Percentiles rank a stretch among this genome's conserved stretches.
Evolutionary conservation across 2,329 filamentous ascomycete species (phyloP).

Genomic region (Claviceps sorghi): DNA sequence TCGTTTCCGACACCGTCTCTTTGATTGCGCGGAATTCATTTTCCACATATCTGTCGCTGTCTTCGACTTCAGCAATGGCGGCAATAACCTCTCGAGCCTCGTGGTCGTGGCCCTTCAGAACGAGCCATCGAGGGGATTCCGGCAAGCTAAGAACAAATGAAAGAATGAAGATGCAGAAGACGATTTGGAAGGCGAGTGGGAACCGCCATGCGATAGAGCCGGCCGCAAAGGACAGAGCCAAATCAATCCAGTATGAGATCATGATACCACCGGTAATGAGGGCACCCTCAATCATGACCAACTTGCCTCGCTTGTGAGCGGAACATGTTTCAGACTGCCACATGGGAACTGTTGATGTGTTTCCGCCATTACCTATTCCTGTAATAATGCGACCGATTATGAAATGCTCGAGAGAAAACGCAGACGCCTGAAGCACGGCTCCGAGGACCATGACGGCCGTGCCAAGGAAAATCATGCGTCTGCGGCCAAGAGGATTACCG

Average conservation of each 20-base stretch:
- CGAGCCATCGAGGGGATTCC: constrained; percentile 36
- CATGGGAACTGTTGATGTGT: constrained; percentile 42
- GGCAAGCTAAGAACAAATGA: constrained; percentile 36
- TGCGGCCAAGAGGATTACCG: constrained; percentile 46
- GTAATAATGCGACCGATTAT: constrained; percentile 45
- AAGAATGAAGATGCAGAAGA: constrained; percentile 45
- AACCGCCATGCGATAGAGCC: constrained; percentile 38
- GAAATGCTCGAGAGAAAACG: constrained; percentile 38
- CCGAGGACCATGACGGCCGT: constrained; percentile 44
- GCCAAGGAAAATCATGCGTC: constrained; percentile 44
- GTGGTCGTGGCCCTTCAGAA: constrained; percentile 29
- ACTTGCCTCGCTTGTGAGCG: constrained; percentile 41
- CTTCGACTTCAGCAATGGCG: constrained; percentile 39
- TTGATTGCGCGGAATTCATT: constrained; percentile 46
- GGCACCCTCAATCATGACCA: constrained; percentile 46
- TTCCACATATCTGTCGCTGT: constrained; percentile 42
- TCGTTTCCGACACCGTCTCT: constrained; percentile 53
- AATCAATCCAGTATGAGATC: constrained; percentile 46
- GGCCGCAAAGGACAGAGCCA: constrained; percentile 37
- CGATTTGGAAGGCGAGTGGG: constrained; percentile 39
- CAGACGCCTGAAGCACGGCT: constrained; percentile 42
- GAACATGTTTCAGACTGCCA: constrained; percentile 48
- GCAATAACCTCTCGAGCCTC: constrained; percentile 33
- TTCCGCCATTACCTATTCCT: constrained; percentile 42
- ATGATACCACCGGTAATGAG: constrained; percentile 43